A percentile compares a stretch with the other conserved stretches of the same genome.
Conservation (phyloP, 2,329 filamentous ascomycete species). For the Acephala macrosclerotiorum region DNA sequence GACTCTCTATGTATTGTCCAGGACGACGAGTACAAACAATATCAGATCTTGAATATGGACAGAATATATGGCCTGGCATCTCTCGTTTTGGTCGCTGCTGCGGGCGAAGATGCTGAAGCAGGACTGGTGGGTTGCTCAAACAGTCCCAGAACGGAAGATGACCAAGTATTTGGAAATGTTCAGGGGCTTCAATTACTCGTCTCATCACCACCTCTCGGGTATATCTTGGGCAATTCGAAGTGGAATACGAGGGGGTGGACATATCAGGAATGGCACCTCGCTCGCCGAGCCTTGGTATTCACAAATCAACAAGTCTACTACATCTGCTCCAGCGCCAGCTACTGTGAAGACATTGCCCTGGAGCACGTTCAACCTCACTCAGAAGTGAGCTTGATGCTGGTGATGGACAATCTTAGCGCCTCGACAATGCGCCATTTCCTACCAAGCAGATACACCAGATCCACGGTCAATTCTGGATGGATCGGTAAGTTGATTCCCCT, state of each 20-base stretch:
- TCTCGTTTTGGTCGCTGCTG: conserved; percentile 12
- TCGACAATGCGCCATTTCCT: conserved; percentile 2
- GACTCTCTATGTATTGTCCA: no score
- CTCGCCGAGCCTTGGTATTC: conserved; percentile 11
- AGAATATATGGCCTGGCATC: conserved; percentile 9
- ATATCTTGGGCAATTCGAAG: conserved; percentile 6
- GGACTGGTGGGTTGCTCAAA: conserved; percentile 1
- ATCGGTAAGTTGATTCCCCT: no score
- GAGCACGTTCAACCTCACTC: background rate
- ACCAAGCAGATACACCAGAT: background rate
- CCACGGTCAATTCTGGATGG: background rate
- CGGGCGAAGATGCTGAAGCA: background rate
- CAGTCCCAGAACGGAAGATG: background rate
- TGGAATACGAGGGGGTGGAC: conserved; percentile 16
- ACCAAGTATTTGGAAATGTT: background rate
- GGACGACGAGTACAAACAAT: background rate
- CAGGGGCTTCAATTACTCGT: background rate
- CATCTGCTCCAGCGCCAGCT: conserved; percentile 12
- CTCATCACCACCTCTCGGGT: background rate
- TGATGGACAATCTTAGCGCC: background rate
- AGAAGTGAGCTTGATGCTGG: background rate
- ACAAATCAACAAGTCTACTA: conserved; percentile 12
- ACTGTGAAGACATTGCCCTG: conserved; percentile 10
- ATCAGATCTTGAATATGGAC: conserved; percentile 12
- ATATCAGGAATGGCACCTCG: conserved; percentile 13